A percentile compares a stretch with the other conserved stretches of the same genome.
Conservation (phyloP, 2,329 filamentous ascomycete species). For the Claviceps quebecensis region DNA sequence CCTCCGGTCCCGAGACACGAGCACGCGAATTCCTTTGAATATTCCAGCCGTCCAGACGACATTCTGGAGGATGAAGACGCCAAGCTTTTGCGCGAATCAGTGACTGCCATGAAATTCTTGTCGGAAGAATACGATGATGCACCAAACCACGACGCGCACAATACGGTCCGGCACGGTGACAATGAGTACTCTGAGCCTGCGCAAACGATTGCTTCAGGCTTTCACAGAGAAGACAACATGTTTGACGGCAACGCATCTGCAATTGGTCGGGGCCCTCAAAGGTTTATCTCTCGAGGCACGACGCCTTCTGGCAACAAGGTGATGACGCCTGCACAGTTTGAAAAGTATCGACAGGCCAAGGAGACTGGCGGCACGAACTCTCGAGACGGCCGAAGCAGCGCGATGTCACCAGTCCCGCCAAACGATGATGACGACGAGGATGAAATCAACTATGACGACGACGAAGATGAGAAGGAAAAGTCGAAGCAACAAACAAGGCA, state of each 20-base stretch:
- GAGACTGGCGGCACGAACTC: slow-evolving; percentile 37
- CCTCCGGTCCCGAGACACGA: slow-evolving; percentile 24
- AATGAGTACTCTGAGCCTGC: slow-evolving; percentile 17
- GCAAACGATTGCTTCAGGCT: slow-evolving; percentile 15
- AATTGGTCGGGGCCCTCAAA: slow-evolving; percentile 18
- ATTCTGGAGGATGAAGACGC: slow-evolving; percentile 38
- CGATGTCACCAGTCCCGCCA: slow-evolving; percentile 21
- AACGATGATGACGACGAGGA: slow-evolving; percentile 51
- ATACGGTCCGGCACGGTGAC: slow-evolving; percentile 24
- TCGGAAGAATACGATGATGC: slow-evolving; percentile 11
- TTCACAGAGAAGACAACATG: slow-evolving; percentile 37
- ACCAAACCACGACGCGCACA: slow-evolving; percentile 17
- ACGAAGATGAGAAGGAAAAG: slow-evolving; percentile 69
- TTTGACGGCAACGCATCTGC: slow-evolving; percentile 34
- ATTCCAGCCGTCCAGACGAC: slow-evolving; percentile 21
- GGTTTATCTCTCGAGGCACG: slow-evolving; percentile 19
- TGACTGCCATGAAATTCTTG: slow-evolving; percentile 35
- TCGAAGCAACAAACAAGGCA: slow-evolving; percentile 60
- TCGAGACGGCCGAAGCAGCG: slow-evolving; percentile 20
- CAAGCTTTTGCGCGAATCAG: slow-evolving; percentile 36
- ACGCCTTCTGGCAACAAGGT: slow-evolving; percentile 51
- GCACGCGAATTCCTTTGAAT: slow-evolving; percentile 15
- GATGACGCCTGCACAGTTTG: slow-evolving; percentile 83
- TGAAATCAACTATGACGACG: slow-evolving; percentile 53
- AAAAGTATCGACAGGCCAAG: slow-evolving; percentile 64